Conservation (phyloP, 2,329 filamentous ascomycete genomes). For the Claviceps paspali region DNA sequence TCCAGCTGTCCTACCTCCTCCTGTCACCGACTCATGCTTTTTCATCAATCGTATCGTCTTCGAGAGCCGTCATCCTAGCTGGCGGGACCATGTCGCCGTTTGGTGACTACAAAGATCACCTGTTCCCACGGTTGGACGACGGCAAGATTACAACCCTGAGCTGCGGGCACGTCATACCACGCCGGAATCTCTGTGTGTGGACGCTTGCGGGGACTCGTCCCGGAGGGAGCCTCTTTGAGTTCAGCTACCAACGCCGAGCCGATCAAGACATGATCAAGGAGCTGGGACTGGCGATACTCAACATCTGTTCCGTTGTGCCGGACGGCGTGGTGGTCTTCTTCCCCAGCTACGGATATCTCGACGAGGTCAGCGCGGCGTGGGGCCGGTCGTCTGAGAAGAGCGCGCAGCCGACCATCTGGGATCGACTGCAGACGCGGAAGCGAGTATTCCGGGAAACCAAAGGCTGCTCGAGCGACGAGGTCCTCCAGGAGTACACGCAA, state of each 20-base stretch:
- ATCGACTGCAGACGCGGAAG: conserved; percentile 43
- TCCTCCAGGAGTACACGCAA: conserved; percentile 57
- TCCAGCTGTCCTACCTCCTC: conserved; percentile 68
- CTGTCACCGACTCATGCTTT: conserved; percentile 88
- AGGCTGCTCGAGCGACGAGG: conserved; percentile 45
- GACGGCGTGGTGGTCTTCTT: conserved; percentile 93
- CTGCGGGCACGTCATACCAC: conserved; percentile 86
- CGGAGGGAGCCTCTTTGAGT: conserved; percentile 50
- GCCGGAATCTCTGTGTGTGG: conserved; percentile 65
- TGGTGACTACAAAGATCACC: conserved; percentile 70
- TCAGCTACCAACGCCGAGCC: conserved; percentile 67
- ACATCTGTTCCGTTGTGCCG: conserved; percentile 58
- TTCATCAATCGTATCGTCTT: conserved; percentile 68
- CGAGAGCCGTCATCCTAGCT: conserved; percentile 75
- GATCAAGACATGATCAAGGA: conserved; percentile 55
- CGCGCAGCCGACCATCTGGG: conserved; percentile 35
- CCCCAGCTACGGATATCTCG: conserved; percentile 82
- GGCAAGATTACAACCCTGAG: conserved; percentile 64
- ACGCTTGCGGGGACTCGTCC: conserved; percentile 39
- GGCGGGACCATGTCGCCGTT: conserved; percentile 98
- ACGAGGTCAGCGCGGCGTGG: conserved; percentile 55
- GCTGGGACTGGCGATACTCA: conserved; percentile 58
- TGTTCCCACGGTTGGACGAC: conserved; percentile 60
- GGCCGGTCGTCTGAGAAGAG: conserved; percentile 18
- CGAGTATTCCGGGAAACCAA: conserved; percentile 44